phyloP scores from a whole-genome alignment of 169 alveolate genomes.

The Theileria orientalis region DNA sequence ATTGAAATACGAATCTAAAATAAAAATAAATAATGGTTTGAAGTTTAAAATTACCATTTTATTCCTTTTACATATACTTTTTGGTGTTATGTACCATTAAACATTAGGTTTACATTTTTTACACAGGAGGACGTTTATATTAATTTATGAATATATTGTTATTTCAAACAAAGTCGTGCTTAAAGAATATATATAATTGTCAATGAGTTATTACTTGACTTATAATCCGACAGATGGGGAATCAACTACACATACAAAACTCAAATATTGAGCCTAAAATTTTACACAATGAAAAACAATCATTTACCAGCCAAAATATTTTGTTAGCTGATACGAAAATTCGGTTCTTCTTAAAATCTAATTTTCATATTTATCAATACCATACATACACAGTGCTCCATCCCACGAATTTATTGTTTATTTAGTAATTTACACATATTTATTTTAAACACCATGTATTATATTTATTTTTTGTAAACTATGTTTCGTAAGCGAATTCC shows the following conservation, averaged over 20 bases:
- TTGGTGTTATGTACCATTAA: conserved; percentile 5
- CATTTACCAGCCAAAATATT: no score
- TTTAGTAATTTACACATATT: background rate
- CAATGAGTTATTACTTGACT: no score
- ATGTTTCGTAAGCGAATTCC: background rate
- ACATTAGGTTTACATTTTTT: background rate
- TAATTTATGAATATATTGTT: no score
- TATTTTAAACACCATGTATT: background rate
- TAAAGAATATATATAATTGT: no score
- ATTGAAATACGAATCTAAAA: conserved; percentile 46
- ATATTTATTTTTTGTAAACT: conserved; percentile 1
- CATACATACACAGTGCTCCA: background rate
- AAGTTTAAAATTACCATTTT: conserved; percentile 14
- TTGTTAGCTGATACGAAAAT: no score
- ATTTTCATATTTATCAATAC: background rate
- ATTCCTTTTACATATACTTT: background rate
- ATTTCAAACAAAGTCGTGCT: no score
- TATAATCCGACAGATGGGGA: conserved; percentile 1
- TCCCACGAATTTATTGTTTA: background rate
- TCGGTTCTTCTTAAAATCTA: no score
- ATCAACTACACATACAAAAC: background rate
- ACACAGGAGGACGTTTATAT: background rate
- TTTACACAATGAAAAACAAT: background rate
- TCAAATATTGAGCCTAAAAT: background rate
- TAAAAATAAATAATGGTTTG: background rate